Evolutionary conservation across 208 protist species (phyloP).

Genomic region (Crithidia fasciculata): DNA sequence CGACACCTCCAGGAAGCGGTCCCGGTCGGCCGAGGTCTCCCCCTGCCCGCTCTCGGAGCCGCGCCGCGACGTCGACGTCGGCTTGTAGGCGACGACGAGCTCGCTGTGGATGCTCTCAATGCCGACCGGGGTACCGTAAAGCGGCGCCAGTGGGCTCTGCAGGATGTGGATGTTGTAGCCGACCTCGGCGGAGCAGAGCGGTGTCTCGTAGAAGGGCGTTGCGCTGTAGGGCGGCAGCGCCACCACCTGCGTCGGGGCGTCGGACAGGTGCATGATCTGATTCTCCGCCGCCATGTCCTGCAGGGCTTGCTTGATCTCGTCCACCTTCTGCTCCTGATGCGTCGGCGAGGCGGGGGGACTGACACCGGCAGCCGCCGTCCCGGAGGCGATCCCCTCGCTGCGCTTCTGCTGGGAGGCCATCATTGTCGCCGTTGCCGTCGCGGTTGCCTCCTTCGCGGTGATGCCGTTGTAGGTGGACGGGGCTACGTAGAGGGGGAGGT

Average conservation of each 20-base stretch:
- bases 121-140: conserved; percentile 70
- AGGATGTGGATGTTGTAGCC: conserved; percentile 78
- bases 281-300: conserved; percentile 29
- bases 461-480: conserved; percentile 46
- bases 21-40: conserved; percentile 20
- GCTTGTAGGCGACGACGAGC: conserved; percentile 66
- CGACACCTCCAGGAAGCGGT: conserved; percentile 74
- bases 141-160: conserved; percentile 47
- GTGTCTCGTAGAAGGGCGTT: conserved; percentile 61
- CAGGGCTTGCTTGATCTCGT: conserved; percentile 36
- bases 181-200: conserved; percentile 39
- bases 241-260: conserved; percentile 32
- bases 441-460: conserved; percentile 38
- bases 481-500: conserved; percentile 60
- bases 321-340: conserved; percentile 30
- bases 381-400: background rate
- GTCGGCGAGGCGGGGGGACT: conserved; percentile 16
- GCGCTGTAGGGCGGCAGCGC: conserved; percentile 50
- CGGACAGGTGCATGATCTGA: conserved; percentile 23
- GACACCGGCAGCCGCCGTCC: background rate
- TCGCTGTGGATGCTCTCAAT: conserved; percentile 81
- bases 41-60: background rate
- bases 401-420: conserved; percentile 31
- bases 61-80: background rate
- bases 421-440: conserved; percentile 37